Evolutionary conservation across 805 yeast genomes (phyloP), one percentile per base, ranked within the genome.

Genomic region (Suhomyces sp.): DNA sequence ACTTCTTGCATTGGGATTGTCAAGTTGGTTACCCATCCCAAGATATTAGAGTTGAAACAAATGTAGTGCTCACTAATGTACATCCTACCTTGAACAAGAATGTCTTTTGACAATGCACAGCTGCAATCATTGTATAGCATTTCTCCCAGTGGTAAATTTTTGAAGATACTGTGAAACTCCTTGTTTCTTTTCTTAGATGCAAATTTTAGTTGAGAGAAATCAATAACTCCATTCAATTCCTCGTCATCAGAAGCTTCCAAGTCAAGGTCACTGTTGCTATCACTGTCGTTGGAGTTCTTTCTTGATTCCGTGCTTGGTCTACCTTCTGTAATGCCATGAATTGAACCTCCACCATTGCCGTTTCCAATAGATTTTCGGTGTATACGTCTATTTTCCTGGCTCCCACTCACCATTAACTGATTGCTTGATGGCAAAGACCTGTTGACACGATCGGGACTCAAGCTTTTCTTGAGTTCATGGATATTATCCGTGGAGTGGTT

Each of bases 11-110:
- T 74, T 0, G 87, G 79, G 13, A 93, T 72, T 3, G 83, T 74
- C 24, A 90, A 63, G 44, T 77, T 84, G 7, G 96, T 87, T 8
- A 88, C 84, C 95, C 96, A 90, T 1, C 96, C 96, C 28, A 91
- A 63, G 25, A 93, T 68, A 47, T 83, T 83, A 6, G 96, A 83
- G 54, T 88, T 82, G 70, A 93, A 93, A 53, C 96, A 87, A 4
- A 91, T 53, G 50, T 82, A 78, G 34, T 75, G 73, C 44, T 86
- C 90, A 13, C 95, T 77, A 6, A 93, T 72, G 54, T 86, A 93
- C 18, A 93, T 50, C 33, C 95, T 69, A 3, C 98, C 98, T 53
- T 93, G 97, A 7, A 88, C 63, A 20, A 91, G 66, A 31, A 88
- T 86, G 44, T 91, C 98, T 42, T 88, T 70, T 44, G 90, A 83